Evolutionary conservation across 2,329 filamentous ascomycete genomes (phyloP), one percentile per base, ranked within the genome.

Genomic region (Fusarium siculi): DNA sequence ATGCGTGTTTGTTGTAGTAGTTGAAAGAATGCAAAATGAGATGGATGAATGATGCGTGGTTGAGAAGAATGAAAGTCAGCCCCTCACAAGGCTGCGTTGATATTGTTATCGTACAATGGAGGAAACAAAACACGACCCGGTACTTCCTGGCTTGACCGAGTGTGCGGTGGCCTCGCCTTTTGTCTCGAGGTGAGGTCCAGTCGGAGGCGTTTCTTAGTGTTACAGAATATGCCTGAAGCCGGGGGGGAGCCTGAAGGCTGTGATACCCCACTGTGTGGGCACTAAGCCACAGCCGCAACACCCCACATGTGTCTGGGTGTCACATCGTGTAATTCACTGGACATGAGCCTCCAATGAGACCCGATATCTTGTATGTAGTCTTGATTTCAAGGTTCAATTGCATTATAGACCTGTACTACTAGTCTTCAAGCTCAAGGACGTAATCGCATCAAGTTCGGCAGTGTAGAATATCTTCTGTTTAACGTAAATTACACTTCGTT

Each of bases 231-330:
- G 55, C 59, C 63, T 39, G 64, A 62, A 59, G 60, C 49, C 6
- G 23, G 57, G 63, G 63, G 64, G 56, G n/a, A 28, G 49, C 47
- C 37, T 63, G 56, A 44, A 72, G 59, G 74, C 65, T 65, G 65
- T 69, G 73, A 72, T 49, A 43, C 52, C 66, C 72, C 68, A 74
- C 75, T 74, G n/a, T 16, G 34, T 37, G 49, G 55, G 74, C 54
- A 73, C 73, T 74, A 70, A 68, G 74, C 76, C 75, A 77, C 75
- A 75, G 75, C 75, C 74, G 74, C 70, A 74, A 64, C 39, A 54
- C 43, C 64, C 65, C 69, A 58, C 58, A 58, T 25, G 57, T 25
- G 5, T 23, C 55, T 43, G 43, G 32, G 44, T 59, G 74, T 63
- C 73, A 66, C 66, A 34, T 21, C 25, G 55, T 61, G 49, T 56